Evolutionary conservation across 2,329 filamentous ascomycete species (phyloP).

Genomic region (Aureobasidium sp.): DNA sequence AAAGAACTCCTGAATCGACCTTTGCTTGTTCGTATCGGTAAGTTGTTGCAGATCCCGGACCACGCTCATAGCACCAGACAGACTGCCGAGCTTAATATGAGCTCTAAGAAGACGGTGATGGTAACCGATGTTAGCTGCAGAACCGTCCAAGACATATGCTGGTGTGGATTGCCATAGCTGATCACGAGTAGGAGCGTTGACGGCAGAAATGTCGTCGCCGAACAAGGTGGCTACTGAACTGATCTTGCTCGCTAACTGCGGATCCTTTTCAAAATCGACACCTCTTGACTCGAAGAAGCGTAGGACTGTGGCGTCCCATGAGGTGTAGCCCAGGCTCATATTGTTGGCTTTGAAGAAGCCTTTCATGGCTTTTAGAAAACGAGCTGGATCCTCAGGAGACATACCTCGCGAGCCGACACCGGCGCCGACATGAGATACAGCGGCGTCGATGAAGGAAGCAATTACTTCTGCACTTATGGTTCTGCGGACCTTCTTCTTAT

Average conservation of each 20-base stretch:
- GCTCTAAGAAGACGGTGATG: constrained; percentile 37
- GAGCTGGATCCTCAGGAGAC: constrained; percentile 29
- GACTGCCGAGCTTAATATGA: constrained; percentile 33
- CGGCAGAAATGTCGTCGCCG: constrained; percentile 33
- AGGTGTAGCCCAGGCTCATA: constrained; percentile 35
- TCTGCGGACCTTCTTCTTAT: constrained; percentile 26
- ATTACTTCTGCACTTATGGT: constrained; percentile 55
- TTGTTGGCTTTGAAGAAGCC: constrained; percentile 31
- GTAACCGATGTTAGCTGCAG: constrained; percentile 35
- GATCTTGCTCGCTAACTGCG: constrained; percentile 26
- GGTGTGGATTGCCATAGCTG: constrained; percentile 23
- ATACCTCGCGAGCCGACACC: constrained; percentile 37
- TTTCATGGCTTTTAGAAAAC: constrained; percentile 32
- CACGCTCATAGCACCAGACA: constrained; percentile 32
- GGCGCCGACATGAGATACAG: constrained; percentile 40
- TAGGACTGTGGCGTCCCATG: constrained; percentile 41
- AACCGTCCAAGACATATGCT: constrained; percentile 39
- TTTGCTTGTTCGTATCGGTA: constrained; percentile 39
- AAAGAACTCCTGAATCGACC: constrained; percentile 38
- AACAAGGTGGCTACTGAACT: constrained; percentile 35
- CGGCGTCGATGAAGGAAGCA: constrained; percentile 47
- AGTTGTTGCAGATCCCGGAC: constrained; percentile 33
- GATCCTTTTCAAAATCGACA: constrained; percentile 39
- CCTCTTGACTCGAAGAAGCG: constrained; percentile 46
- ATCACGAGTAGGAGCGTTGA: constrained; percentile 26